Evolutionary conservation across 192 early-diverging fungal species (phyloP), one percentile per base, ranked within the genome.

Genomic region (Phlyctochytrium planicorne): DNA sequence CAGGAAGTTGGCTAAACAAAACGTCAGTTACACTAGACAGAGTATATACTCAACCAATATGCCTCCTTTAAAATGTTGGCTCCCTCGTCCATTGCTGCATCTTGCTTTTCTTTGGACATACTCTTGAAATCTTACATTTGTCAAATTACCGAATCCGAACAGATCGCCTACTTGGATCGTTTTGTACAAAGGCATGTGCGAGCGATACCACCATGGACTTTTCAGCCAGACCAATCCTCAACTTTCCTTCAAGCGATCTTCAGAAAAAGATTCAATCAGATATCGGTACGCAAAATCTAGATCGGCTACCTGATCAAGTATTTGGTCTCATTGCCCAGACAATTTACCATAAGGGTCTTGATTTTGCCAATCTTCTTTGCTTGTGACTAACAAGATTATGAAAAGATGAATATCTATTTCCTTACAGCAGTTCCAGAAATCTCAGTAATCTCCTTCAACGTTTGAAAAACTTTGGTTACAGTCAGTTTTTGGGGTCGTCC

Each of bases 221-320:
- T 75, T 97, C 96, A 0, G 96, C 98, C 27, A 99, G 77, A 30
- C 96, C 95, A 66, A 99, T 98, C 25, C 98, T 88, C 59, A 99
- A 80, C 68, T 96, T 94, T 40, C 96, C 97, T 73, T 95, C 93
- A 35, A 95, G 72, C 23, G 90, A 91, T 53, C 93, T 88, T 25
- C 12, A 35, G 34, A 27, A 32, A 20, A 36, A 60, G 29, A 17
- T 14, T 16, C 12, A 57, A 57, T 17, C 23, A 66, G 1, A 60
- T 27, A n/a, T n/a, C n/a, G n/a, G n/a, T n/a, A n/a, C n/a, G n/a
- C n/a, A n/a, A n/a, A n/a, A n/a, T n/a, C n/a, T n/a, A n/a, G 50
- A 3, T 30, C 34, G 33, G 25, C 23, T 65, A 88, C 83, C 93
- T 76, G 52, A 95, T 94, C 47, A 97, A 73, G 67, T 86, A 98